These are phyloP conservation scores for Astrothelium subdiscretum DNA, from an alignment of 495 filamentous ascomycete genomes.

Conservation along the genomic window DNA sequence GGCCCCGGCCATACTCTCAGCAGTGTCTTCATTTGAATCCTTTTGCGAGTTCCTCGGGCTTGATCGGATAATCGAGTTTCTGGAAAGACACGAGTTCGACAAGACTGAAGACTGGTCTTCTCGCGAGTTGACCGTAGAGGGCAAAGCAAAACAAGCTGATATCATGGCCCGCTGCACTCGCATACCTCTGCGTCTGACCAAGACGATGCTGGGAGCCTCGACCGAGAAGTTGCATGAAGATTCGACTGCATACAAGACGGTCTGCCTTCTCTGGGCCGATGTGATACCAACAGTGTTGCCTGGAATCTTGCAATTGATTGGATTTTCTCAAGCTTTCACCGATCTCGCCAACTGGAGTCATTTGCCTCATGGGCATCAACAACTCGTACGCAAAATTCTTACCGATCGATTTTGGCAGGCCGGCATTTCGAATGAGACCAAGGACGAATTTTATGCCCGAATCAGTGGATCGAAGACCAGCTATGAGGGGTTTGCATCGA, in stretches of 20 bases:
- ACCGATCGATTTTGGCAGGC: constrained; percentile 99
- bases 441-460: constrained; percentile 89
- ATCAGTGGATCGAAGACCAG: constrained; percentile 80
- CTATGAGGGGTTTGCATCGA: constrained; percentile 87
- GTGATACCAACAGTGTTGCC: constrained; percentile 74
- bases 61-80: constrained; percentile 66
- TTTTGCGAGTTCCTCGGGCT: constrained; percentile 75
- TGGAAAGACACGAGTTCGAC: constrained; percentile 59
- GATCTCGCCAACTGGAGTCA: constrained; percentile 73
- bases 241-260: constrained; percentile 53
- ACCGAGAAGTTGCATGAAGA: constrained; percentile 73
- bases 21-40: constrained; percentile 61
- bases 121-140: constrained; percentile 63
- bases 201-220: constrained; percentile 77
- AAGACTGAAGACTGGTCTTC: constrained; percentile 73
- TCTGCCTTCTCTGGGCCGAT: constrained; percentile 71
- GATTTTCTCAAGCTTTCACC: constrained; percentile 88
- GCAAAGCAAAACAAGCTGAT: constrained; percentile 61
- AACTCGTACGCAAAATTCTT: constrained; percentile 67
- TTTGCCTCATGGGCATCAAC: constrained; percentile 64
- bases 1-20: constrained; percentile 50
- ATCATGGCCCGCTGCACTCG: constrained; percentile 54
- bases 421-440: constrained; percentile 86
- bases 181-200: constrained; percentile 74
- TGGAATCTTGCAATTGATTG: constrained; percentile 73